Conservation (phyloP, 2,329 filamentous ascomycete species). For the Fusarium sp. region DNA sequence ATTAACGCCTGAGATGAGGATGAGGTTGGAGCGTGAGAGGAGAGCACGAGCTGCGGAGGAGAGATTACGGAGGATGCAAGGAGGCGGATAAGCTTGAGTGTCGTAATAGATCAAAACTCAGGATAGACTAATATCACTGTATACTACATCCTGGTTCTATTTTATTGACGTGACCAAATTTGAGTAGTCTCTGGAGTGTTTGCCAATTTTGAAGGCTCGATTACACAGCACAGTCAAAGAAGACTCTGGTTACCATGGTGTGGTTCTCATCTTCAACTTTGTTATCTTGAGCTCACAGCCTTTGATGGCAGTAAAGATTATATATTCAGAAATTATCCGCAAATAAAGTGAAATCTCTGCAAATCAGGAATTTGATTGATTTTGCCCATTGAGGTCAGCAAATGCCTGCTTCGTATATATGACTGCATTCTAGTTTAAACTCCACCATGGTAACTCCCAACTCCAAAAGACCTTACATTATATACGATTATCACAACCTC, state of each 20-base stretch:
- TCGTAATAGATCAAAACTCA: not conserved
- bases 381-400: not conserved
- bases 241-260: not conserved
- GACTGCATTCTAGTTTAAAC: not conserved
- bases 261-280: not conserved
- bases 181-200: too few relatives aligned
- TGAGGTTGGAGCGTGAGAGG: constrained; percentile 85
- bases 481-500: not conserved
- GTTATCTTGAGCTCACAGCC: not conserved
- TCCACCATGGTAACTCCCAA: not conserved
- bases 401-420: not conserved
- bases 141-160: not conserved
- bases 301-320: fast-evolving
- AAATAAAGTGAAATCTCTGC: not conserved
- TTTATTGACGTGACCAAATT: fast-evolving
- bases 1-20: constrained; percentile 86
- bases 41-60: constrained; percentile 93
- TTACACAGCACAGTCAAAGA: too few relatives aligned
- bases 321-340: not conserved
- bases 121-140: not conserved
- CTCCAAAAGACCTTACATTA: not conserved
- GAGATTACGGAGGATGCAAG: constrained; percentile 72
- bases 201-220: fast-evolving
- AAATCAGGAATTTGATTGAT: not conserved
- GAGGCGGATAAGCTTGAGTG: constrained; percentile 23